Evolutionary conservation across 2,329 filamentous ascomycete genomes (phyloP), one percentile per base, ranked within the genome.

Genomic region (Ascomycota sp.): DNA sequence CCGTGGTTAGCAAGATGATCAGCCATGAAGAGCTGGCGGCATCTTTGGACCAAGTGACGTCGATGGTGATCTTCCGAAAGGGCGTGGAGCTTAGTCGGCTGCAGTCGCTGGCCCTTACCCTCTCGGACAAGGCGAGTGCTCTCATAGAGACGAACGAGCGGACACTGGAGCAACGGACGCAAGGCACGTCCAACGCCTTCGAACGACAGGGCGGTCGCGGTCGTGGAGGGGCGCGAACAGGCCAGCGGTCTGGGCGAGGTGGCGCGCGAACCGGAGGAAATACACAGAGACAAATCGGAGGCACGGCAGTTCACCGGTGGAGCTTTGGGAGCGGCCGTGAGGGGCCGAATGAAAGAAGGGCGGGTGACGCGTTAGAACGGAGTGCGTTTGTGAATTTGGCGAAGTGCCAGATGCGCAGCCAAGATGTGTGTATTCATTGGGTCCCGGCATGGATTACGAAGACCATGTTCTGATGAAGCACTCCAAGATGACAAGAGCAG

Each of bases 1-100:
- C 89, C 23, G 75, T 98, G 32, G 74, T 98, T 47, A 92, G 82
- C 67, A 92, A 92, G 65, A 98, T 98, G 89, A 95, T 98, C 55
- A 92, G 83, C 46, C 89, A 98, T 62, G 89, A 98, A 58, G 89
- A 98, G 57, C 75, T 98, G 29, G 81, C 80, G 8, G 89, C 89
- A 26, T 91, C 89, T 23, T 72, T 98, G 20, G 91, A 98, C 62
- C 89, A 98, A 59, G 86, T 98, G 57, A 94, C 91, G 46, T 75
- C 79, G 42, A 91, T 82, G 30, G 82, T 98, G 56, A 89, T 95
- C 60, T 98, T 98, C 80, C 78, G 89, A 56, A 95, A 98, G 74
- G 91, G 89, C 35, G 89, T 98, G 38, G 91, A 98, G 65, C 72
- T 98, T 39, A 93, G 82, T 48, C 75, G 91, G 43, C 71, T 98